phyloP scores from a whole-genome alignment of 2,329 filamentous ascomycete species.

The Ciborinia camelliae region DNA sequence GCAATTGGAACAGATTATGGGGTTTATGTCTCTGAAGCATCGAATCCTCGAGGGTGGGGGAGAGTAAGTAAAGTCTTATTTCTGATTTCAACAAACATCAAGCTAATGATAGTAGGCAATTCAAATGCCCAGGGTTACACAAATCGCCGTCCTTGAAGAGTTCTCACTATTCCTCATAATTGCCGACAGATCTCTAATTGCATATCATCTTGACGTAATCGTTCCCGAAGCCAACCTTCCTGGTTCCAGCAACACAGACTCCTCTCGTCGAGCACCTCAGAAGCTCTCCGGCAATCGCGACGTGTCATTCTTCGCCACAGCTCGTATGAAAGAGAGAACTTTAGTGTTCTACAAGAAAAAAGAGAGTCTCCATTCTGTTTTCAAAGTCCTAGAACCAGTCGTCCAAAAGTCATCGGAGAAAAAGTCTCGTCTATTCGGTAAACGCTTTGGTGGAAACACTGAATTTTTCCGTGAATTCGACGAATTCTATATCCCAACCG shows the following conservation, averaged over 20 bases:
- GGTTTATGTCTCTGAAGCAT: constrained; percentile 83
- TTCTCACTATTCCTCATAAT: constrained; percentile 92
- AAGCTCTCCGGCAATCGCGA: constrained; percentile 83
- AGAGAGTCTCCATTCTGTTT: constrained; percentile 86
- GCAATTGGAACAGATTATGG: constrained; percentile 95
- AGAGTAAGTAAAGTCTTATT: constrained; percentile 58
- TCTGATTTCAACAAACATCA: not conserved
- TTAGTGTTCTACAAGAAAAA: constrained; percentile 97
- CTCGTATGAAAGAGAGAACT: constrained; percentile 93
- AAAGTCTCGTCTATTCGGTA: constrained; percentile 64
- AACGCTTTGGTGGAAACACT: constrained; percentile 64
- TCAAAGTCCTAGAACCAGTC: constrained; percentile 95
- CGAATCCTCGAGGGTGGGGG: constrained; percentile 86
- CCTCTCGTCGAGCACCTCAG: constrained; percentile 80
- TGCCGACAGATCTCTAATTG: constrained; percentile 84
- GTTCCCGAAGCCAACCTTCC: constrained; percentile 60
- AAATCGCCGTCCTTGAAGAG: constrained; percentile 91
- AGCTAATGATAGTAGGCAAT: constrained; percentile 59
- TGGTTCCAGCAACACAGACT: constrained; percentile 60
- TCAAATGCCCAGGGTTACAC: constrained; percentile 70
- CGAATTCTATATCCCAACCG: constrained; percentile 95
- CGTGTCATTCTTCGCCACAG: constrained; percentile 93
- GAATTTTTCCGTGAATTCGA: constrained; percentile 98
- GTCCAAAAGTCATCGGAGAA: constrained; percentile 89
- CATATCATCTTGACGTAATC: constrained; percentile 88